Percentiles rank a stretch among this genome's conserved stretches.
Evolutionary conservation across 2,329 filamentous ascomycete genomes (phyloP).

Genomic region (Fusarium metavorans): DNA sequence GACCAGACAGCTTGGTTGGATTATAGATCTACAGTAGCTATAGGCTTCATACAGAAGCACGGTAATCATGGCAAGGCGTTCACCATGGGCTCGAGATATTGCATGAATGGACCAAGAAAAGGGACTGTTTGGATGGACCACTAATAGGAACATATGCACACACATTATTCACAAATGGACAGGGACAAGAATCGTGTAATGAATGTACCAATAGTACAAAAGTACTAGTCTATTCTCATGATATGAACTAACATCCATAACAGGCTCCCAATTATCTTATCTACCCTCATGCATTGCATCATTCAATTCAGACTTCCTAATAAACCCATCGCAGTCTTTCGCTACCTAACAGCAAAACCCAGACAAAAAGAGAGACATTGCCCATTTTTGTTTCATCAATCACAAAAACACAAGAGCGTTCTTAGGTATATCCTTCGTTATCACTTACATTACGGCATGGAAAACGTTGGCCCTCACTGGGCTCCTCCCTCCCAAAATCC

Average conservation of each 20-base stretch:
- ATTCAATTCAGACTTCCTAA: conserved; percentile 35
- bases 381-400: conserved; percentile 39
- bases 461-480: conserved; percentile 26
- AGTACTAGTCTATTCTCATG: conserved; percentile 33
- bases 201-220: conserved; percentile 18
- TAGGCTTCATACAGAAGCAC: not conserved
- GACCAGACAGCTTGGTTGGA: not conserved
- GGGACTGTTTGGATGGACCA: not conserved
- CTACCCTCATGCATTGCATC: conserved; percentile 39
- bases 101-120: not conserved
- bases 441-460: conserved; percentile 42
- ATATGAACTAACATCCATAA: conserved; percentile 25
- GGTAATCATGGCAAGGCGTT: conserved; percentile 10
- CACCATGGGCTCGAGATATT: not conserved
- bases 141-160: not conserved
- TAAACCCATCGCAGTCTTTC: conserved; percentile 26
- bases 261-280: conserved; percentile 30
- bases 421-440: conserved; percentile 46
- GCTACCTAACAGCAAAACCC: conserved; percentile 26
- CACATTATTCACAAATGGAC: not conserved
- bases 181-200: not conserved
- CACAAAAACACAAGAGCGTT: conserved; percentile 21
- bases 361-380: conserved; percentile 23
- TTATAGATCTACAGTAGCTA: conserved; percentile 14
- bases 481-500: not conserved